phyloP scores from a whole-genome alignment of 1,284 basidiomycete species.

The Apiotrichum mycotoxinovorans region DNA sequence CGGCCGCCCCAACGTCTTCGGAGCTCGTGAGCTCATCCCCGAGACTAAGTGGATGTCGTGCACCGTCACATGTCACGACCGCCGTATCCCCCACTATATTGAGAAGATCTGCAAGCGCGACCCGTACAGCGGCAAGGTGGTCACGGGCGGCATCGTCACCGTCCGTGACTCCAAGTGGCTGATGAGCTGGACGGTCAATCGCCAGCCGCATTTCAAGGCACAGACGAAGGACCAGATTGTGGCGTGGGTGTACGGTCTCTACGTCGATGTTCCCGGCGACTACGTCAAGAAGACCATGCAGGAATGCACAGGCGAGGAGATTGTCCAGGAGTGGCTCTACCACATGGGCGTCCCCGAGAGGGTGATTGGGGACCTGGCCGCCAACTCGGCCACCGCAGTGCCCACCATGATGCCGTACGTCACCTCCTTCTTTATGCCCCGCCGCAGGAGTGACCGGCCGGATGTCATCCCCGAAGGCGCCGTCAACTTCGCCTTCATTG shows the following conservation, averaged over 20 bases:
- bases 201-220: conserved; percentile 3
- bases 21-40: background rate
- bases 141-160: conserved; percentile 2
- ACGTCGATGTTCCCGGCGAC: background rate
- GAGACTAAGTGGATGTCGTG: conserved; percentile 1
- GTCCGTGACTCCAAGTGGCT: conserved; percentile 2
- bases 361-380: background rate
- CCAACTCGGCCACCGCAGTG: background rate
- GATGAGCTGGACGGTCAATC: conserved; percentile 1
- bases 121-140: background rate
- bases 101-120: background rate
- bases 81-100: conserved; percentile 1
- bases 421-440: conserved; percentile 3
- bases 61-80: conserved; percentile 2
- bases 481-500: conserved; percentile 3
- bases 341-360: background rate
- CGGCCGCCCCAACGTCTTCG: conserved; percentile 3
- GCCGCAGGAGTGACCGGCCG: background rate
- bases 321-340: conserved; percentile 4
- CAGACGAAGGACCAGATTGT: background rate
- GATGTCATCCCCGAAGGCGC: conserved; percentile 1
- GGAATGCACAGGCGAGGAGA: conserved; percentile 1
- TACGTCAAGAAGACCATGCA: conserved; percentile 3
- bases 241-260: background rate
- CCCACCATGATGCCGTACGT: conserved; percentile 5